Base-by-base conservation (phyloP, 352 stramenopile species). In the Phytophthora citricola region DNA sequence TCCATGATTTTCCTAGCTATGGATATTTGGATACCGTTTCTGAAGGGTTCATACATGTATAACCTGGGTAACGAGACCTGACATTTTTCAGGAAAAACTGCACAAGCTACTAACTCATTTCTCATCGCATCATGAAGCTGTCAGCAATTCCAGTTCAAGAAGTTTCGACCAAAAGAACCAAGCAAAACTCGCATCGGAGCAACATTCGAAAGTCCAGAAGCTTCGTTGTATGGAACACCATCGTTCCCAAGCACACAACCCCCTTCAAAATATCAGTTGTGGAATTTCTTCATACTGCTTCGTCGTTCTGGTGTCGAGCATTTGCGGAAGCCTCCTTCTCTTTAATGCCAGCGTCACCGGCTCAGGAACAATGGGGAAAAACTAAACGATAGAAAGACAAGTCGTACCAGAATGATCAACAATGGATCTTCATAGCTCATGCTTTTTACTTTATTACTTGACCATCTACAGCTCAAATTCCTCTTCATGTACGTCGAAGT, bases 401-500 rank as follows among this genome's bases (percentile, higher is more conserved):
- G 24, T 26, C 24, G 24, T 26, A 26, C 24, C 24, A 26, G 12
- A 47, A 14, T 11, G 41, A 45, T n/a, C 9, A 46, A 27, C 46
- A 39, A 31, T 44, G 17, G 10, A 14, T 44, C 8, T 43, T 44
- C 5, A 31, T 32, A 8, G 5, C 8, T 49, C 17, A 24, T 26
- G 26, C 7, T 54, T 14, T 10, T 46, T 3, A 15, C 6, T 26
- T 40, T 34, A 38, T 54, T n/a, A 26, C 20, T 49, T 14, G 10
- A 29, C 14, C 49, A n/a, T 29, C 56, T 70, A 75, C 11, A 75
- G 40, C 50, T 75, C 66, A 22, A 75, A 75, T 34, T 75, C 61
- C 26, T 75, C 66, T 68, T 71, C 67, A 29, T 75, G 56, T 34
- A 75, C 62, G 26, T 71, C 67, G 15, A 75, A 75, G 10, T 61